Conservation (phyloP, 2,329 filamentous ascomycete species). For the Diaporthe eres region DNA sequence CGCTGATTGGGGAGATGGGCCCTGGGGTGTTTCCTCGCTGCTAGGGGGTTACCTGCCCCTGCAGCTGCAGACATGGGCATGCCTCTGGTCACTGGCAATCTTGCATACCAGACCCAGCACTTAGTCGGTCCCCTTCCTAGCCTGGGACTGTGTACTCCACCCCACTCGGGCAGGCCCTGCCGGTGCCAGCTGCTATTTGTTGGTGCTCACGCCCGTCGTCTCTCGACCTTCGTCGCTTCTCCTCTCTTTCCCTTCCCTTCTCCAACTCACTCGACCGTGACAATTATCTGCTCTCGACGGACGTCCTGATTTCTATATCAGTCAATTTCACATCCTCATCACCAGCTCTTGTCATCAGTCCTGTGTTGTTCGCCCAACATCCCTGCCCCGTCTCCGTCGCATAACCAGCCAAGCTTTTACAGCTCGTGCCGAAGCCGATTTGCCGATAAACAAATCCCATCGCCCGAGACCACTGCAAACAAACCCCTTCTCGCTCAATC, state of each 20-base stretch:
- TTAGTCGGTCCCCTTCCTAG: slow-evolving; percentile 26
- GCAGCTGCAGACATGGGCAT: neutral
- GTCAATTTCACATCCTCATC: slow-evolving; percentile 37
- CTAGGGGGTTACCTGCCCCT: slow-evolving; percentile 12
- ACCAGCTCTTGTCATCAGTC: slow-evolving; percentile 40
- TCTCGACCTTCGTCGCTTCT: slow-evolving; percentile 15
- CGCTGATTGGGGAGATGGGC: slow-evolving; percentile 18
- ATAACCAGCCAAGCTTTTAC: slow-evolving; percentile 28
- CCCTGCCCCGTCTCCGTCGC: slow-evolving; percentile 8
- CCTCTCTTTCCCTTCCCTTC: slow-evolving; percentile 19
- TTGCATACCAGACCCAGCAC: slow-evolving; percentile 27
- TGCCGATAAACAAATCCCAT: slow-evolving; percentile 38
- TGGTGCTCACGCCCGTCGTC: slow-evolving; percentile 37
- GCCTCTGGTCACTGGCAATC: slow-evolving; percentile 35
- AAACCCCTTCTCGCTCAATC: neutral
- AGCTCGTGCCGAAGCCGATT: slow-evolving; percentile 39
- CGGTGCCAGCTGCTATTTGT: slow-evolving; percentile 40
- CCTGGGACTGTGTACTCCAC: slow-evolving; percentile 3
- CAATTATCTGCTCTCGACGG: slow-evolving; percentile 35
- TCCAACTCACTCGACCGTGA: slow-evolving; percentile 42
- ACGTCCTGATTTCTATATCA: slow-evolving; percentile 27
- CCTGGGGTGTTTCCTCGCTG: neutral
- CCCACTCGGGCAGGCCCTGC: slow-evolving; percentile 23
- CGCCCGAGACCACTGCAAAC: slow-evolving; percentile 7
- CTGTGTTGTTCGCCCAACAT: slow-evolving; percentile 41